These are phyloP conservation scores for Zymoseptoria tritici DNA, from an alignment of 2,329 filamentous ascomycete species.

Conservation along the genomic window DNA sequence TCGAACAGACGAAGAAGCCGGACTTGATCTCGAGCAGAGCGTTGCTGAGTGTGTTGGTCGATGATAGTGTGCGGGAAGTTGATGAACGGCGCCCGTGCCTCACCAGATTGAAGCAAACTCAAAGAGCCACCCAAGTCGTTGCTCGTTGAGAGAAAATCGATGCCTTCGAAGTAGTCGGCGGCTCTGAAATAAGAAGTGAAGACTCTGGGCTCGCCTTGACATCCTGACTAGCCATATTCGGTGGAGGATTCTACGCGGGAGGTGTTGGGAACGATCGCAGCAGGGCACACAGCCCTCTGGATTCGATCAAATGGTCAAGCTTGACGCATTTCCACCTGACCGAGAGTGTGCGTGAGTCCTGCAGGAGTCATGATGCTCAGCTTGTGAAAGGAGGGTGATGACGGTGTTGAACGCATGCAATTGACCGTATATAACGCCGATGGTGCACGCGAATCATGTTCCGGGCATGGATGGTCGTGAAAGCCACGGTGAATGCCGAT, in stretches of 20 bases:
- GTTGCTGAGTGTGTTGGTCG: background rate
- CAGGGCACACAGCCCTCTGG: background rate
- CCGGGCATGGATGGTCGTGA: background rate
- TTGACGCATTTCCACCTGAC: background rate
- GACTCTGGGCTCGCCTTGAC: no score
- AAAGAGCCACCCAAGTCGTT: background rate
- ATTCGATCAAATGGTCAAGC: background rate
- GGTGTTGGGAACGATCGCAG: background rate
- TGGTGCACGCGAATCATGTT: background rate
- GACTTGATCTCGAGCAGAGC: background rate
- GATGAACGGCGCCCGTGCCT: no score
- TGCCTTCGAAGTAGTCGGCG: background rate
- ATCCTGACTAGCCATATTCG: background rate
- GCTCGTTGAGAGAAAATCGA: background rate
- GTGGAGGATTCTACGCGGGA: background rate
- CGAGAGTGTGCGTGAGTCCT: background rate
- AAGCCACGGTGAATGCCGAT: background rate
- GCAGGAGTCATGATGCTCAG: background rate
- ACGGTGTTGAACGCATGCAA: background rate
- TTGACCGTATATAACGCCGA: background rate
- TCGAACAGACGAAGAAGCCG: background rate
- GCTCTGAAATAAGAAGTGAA: background rate
- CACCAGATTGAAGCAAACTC: background rate
- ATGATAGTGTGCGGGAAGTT: background rate
- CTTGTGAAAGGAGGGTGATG: background rate